Evolutionary conservation across 75 land plant genomes (phyloP), one percentile per base, ranked within the genome.

Genomic region (Cunninghamia lanceolata): DNA sequence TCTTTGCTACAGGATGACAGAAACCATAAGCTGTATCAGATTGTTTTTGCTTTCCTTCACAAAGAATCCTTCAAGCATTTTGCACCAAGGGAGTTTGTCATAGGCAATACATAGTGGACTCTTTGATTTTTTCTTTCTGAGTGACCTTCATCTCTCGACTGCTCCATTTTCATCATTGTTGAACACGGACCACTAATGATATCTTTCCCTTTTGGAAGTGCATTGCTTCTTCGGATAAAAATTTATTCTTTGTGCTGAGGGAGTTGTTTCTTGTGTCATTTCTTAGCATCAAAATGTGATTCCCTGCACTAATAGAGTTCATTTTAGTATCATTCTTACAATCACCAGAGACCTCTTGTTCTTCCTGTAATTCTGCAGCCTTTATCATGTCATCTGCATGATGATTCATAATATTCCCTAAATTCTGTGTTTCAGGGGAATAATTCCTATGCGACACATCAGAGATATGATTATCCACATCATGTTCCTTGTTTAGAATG

Each of bases 191-290:
- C 32, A 13, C 5, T 45, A n/a, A 16, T 5, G 53, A 46, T 47
- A 47, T 52, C 34, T 46, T 82, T 82, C 83, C 83, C 83, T 82
- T 82, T 82, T 82, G 34, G n/a, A 47, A n/a, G 30, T n/a, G n/a
- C 83, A 43, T 82, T 82, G 83, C 46, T 46, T 43, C 6, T 80
- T 43, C 10, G 82, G 25, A 25, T 80, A 8, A 80, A 80, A 42
- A 80, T 28, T 42, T 80, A 42, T 35, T 42, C 46, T 43, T 17
- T 13, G 39, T 4, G 21, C 46, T 38, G 39, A 42, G 10, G 21
- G 25, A 42, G 30, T 80, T 80, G 50, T 35, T 42, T 80, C 35
- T 47, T 82, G 50, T 38, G n/a, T 82, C 83, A 46, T 30, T 28
- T 82, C 32, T 46, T 28, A 47, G 50, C 83, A 28, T 82, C 15